Evolutionary conservation across 2,329 filamentous ascomycete genomes (phyloP).

Genomic region (Ceratocystis smalleyi): DNA sequence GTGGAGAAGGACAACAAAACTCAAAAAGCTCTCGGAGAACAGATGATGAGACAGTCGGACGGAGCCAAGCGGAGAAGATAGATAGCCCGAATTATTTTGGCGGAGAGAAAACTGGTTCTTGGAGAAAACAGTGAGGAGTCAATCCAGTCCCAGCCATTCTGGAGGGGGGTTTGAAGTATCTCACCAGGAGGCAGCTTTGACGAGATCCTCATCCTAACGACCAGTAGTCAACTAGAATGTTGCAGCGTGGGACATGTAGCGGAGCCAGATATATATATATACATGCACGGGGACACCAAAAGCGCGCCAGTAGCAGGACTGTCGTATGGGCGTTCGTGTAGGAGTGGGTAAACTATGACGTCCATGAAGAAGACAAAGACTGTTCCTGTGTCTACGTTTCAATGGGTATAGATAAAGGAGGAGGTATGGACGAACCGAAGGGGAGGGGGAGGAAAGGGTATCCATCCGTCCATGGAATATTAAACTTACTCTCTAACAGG

Average conservation of each 20-base stretch:
- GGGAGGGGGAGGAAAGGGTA: slow-evolving; percentile 24
- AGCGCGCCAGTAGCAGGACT: not conserved
- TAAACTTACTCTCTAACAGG: slow-evolving; percentile 98
- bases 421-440: slow-evolving; percentile 26
- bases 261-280: slow-evolving; percentile 1
- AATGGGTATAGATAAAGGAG: slow-evolving; percentile 21
- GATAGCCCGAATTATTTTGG: not conserved
- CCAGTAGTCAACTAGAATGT: slow-evolving; percentile 19
- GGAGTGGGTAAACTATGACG: slow-evolving; percentile 29
- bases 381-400: slow-evolving; percentile 18
- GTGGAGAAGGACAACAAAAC: slow-evolving; percentile 45
- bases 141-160: slow-evolving; percentile 23
- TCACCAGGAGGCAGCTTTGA: slow-evolving; percentile 44
- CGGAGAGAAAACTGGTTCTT: slow-evolving; percentile 4
- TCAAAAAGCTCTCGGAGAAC: slow-evolving; percentile 15
- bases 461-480: slow-evolving; percentile 35
- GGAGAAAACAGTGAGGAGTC: slow-evolving; percentile 22
- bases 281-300: not conserved
- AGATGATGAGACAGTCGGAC: not conserved
- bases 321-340: slow-evolving; percentile 8
- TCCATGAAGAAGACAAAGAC: slow-evolving; percentile 23
- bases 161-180: slow-evolving; percentile 49
- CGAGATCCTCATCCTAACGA: slow-evolving; percentile 26
- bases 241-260: not conserved
- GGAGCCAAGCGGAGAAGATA: not conserved